Evolutionary conservation across 345 rosid genomes (phyloP).

Genomic region (Eucalyptus virginea): DNA sequence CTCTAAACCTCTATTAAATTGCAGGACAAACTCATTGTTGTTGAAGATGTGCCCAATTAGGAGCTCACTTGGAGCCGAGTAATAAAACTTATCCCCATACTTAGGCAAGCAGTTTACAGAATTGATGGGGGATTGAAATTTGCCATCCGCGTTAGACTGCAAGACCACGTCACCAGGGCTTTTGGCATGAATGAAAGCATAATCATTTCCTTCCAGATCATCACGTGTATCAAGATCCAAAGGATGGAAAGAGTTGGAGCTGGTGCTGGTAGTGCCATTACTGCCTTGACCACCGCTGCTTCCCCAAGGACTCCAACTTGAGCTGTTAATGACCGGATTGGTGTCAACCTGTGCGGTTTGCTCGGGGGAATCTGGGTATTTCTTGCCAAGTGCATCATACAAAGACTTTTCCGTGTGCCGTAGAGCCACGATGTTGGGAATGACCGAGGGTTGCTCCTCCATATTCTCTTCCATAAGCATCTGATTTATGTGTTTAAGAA

Average conservation of each 20-base stretch:
- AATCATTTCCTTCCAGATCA: neutral
- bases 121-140: neutral
- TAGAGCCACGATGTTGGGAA: slow-evolving; percentile 39
- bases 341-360: neutral
- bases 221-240: slow-evolving; percentile 8
- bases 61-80: neutral
- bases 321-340: neutral
- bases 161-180: neutral
- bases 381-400: slow-evolving; percentile 44
- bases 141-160: neutral
- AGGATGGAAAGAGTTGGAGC: neutral
- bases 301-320: neutral
- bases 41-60: slow-evolving; percentile 16
- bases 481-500: slow-evolving; percentile 50
- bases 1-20: slow-evolving; percentile 19
- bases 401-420: slow-evolving; percentile 49
- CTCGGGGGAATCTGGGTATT: slow-evolving; percentile 6
- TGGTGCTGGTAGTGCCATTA: neutral
- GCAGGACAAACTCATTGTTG: slow-evolving; percentile 18
- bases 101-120: neutral
- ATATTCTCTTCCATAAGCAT: slow-evolving; percentile 67
- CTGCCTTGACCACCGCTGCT: slow-evolving; percentile 10
- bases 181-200: neutral
- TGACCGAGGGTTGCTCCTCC: slow-evolving; percentile 38
- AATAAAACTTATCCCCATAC: neutral